Base-by-base conservation (phyloP, 805 yeast genomes). In the Cyberlindnera galapagoensis region DNA sequence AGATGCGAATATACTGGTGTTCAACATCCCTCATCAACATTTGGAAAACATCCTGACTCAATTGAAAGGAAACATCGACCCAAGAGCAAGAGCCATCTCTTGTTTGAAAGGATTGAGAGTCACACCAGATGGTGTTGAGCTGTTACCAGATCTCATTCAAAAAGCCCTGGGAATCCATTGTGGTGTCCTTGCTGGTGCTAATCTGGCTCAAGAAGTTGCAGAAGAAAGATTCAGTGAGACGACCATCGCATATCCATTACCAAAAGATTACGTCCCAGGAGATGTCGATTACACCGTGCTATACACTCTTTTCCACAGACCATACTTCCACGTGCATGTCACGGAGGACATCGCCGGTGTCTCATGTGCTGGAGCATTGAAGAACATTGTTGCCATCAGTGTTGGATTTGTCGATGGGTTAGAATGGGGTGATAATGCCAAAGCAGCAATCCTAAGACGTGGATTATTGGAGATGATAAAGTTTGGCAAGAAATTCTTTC, bases 351-450 rank as follows among this genome's bases (percentile, higher is more conserved):
- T 88, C 36, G 94, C 94, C 13, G 97, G 97, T 54, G 87, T 87
- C 35, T 83, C 95, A 5, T 73, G 90, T 41, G 92, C 95, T 22
- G 97, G 97, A 51, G 97, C 97, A 7, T 71, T 90, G 60, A 90
- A 90, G 66, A 90, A 90, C 63, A 82, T 90, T 25, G 84, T 88
- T 40, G 97, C 97, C 25, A 68, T 85, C 55, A 88, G 94, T 39
- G 95, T 92, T 39, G 97, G 97, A 28, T 83, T 88, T 55, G 96
- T 88, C 40, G 95, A 86, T 62, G 97, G 97, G 43, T 70, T 83
- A 41, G 95, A 94, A 36, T 90, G 97, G 97, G 97, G 97, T 56
- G 95, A 86, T 62, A 90, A 90, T 58, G 97, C 97, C 45, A 85
- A 87, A 62, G 81, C 96, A 29, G 97, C 97, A 28, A 78, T 88